These are phyloP conservation scores for Xylaria digitata DNA, from an alignment of 2,329 filamentous ascomycete species.

Conservation along the genomic window DNA sequence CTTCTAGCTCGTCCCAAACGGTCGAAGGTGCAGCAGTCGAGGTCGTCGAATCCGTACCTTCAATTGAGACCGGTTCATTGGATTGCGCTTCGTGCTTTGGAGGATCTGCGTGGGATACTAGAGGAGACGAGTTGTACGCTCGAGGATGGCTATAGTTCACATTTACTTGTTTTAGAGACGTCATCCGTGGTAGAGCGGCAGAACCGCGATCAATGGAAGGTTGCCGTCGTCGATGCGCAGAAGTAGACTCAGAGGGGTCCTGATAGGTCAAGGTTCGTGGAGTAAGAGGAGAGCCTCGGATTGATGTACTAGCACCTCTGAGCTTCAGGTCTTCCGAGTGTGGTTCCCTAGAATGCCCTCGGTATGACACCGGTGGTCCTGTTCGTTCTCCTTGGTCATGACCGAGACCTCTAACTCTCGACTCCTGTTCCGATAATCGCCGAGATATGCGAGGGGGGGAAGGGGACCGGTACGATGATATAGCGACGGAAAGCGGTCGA, in stretches of 20 bases:
- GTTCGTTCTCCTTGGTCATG: slow-evolving; percentile 58
- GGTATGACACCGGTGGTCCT: slow-evolving; percentile 59
- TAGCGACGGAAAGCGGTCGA: slow-evolving; percentile 64
- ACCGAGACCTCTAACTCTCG: slow-evolving; percentile 52
- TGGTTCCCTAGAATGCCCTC: slow-evolving; percentile 57
- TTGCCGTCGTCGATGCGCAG: slow-evolving; percentile 53
- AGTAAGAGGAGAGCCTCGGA: slow-evolving; percentile 60
- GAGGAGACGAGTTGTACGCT: slow-evolving; percentile 69
- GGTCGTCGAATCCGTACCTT: slow-evolving; percentile 85
- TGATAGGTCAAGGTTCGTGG: slow-evolving; percentile 62
- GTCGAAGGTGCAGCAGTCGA: slow-evolving; percentile 92
- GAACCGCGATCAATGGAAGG: slow-evolving; percentile 62
- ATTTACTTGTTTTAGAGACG: slow-evolving; percentile 57
- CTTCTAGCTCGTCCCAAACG: slow-evolving; percentile 97
- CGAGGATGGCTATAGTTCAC: slow-evolving; percentile 55
- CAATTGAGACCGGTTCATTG: slow-evolving; percentile 59
- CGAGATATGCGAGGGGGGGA: slow-evolving; percentile 64
- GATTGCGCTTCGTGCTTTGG: slow-evolving; percentile 52
- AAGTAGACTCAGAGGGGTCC: slow-evolving; percentile 52
- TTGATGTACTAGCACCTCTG: slow-evolving; percentile 53
- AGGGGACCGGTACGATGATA: slow-evolving; percentile 58
- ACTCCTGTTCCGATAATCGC: slow-evolving; percentile 68
- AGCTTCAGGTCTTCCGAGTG: slow-evolving; percentile 53
- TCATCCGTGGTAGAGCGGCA: slow-evolving; percentile 55
- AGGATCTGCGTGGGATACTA: slow-evolving; percentile 61